Evolutionary conservation across 1,284 basidiomycete genomes (phyloP).

Genomic region (Rhodotorula sp.): DNA sequence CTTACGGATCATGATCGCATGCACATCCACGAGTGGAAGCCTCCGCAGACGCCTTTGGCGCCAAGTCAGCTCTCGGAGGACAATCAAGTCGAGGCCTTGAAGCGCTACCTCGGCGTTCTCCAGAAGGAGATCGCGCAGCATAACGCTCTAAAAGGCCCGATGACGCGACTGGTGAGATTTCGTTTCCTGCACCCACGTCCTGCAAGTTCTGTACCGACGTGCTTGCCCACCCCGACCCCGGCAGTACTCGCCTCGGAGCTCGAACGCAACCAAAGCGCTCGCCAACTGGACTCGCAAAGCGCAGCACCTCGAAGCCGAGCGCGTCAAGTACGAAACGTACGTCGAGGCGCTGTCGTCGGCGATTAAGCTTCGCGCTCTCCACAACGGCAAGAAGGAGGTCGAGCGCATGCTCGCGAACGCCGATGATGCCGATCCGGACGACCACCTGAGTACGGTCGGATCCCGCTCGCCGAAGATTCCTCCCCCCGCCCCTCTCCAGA

Average conservation of each 20-base stretch:
- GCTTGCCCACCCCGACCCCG: neutral
- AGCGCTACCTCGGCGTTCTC: slow-evolving; percentile 72
- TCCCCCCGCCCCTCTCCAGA: neutral
- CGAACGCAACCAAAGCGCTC: slow-evolving; percentile 71
- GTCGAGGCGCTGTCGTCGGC: slow-evolving; percentile 79
- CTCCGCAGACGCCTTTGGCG: slow-evolving; percentile 77
- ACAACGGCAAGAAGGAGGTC: slow-evolving; percentile 40
- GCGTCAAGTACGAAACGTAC: slow-evolving; percentile 95
- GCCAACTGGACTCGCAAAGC: slow-evolving; percentile 92
- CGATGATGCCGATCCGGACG: slow-evolving; percentile 32
- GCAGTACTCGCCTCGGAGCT: slow-evolving; percentile 77
- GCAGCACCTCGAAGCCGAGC: slow-evolving; percentile 82
- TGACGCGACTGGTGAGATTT: slow-evolving; percentile 70
- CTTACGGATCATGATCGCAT: slow-evolving; percentile 61
- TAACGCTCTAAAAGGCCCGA: slow-evolving; percentile 77
- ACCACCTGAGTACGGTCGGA: slow-evolving; percentile 9
- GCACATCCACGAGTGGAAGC: slow-evolving; percentile 92
- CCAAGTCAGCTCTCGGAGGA: slow-evolving; percentile 88
- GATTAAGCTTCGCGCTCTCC: slow-evolving; percentile 61
- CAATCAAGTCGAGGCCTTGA: slow-evolving; percentile 79
- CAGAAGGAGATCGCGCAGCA: slow-evolving; percentile 78
- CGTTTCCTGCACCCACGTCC: neutral
- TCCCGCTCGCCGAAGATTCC: neutral
- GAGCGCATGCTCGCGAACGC: slow-evolving; percentile 35
- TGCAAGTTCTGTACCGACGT: too few species aligned